These are phyloP conservation scores for Leishmania martiniquensis DNA, from an alignment of 208 protist genomes.

Conservation along the genomic window DNA sequence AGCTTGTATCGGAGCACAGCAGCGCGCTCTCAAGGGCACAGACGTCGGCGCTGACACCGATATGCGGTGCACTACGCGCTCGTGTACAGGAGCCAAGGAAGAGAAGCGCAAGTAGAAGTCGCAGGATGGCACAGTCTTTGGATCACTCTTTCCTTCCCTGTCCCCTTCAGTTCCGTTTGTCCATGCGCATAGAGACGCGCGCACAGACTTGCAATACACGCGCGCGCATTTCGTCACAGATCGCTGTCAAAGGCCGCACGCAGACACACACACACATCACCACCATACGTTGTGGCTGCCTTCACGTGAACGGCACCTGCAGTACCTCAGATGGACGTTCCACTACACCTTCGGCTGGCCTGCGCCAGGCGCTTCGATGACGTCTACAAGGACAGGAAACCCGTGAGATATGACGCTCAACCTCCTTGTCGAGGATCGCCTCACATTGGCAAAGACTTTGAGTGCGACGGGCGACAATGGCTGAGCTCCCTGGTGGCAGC, in stretches of 20 bases:
- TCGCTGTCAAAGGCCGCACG: background rate
- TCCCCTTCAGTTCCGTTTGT: background rate
- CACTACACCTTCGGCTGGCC: slow-evolving; percentile 44
- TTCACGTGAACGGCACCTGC: background rate
- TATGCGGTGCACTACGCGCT: too few species aligned
- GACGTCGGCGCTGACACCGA: too few species aligned
- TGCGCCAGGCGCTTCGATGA: slow-evolving; percentile 35
- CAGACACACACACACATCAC: background rate
- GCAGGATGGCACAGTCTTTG: background rate
- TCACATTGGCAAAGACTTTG: background rate
- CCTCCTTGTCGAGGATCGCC: background rate
- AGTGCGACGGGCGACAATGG: background rate
- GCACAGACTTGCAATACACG: background rate
- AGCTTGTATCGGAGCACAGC: background rate
- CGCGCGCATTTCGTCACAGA: background rate
- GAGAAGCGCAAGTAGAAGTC: too few species aligned
- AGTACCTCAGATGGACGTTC: slow-evolving; percentile 19
- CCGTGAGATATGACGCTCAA: background rate
- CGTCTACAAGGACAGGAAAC: slow-evolving; percentile 19
- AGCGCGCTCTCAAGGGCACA: too few species aligned
- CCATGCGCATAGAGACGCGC: background rate
- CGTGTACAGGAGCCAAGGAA: background rate
- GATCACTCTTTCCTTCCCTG: background rate
- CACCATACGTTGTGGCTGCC: background rate
- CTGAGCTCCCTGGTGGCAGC: slow-evolving; percentile 7